Base-by-base conservation (phyloP, 2,329 filamentous ascomycete genomes). In the Colletotrichum acutatum region DNA sequence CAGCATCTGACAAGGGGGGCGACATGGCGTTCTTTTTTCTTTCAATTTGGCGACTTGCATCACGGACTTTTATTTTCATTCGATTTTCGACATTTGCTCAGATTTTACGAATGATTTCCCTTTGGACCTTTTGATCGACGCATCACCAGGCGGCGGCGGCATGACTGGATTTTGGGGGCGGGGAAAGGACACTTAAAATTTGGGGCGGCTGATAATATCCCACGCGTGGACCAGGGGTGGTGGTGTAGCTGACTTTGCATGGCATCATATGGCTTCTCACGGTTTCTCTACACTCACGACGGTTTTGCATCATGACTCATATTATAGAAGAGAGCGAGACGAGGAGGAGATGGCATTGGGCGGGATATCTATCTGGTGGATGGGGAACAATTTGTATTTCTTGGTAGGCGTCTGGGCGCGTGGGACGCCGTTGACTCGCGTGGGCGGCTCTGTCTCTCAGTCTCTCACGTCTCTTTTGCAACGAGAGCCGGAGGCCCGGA, bases 141-240 rank as follows among this genome's bases (percentile, higher is more conserved):
- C 42, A 49, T 49, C 42, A 49, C 6, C 42, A 19, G 42, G 42
- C 42, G 42, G 42, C 42, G 42, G 42, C 42, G 19, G 42, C 42
- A 49, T 49, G 42, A 49, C 42, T 46, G 26, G 26, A 5, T 24
- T 65, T 34, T 22, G 30, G 34, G 46, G 66, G 65, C 11, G 37
- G 42, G 53, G 49, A 34, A 34, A 63, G 12, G 53, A 53, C 28
- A 64, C 26, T 46, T 49, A 58, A 63, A 68, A n/a, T 52, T 19
- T 19, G 58, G 56, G 56, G 68, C 59, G 28, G 70, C 52, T 70
- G 66, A 61, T 61, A 66, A 72, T 70, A 72, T 70, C 60, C 66
- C 28, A 60, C 70, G 56, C 57, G 66, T 53, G 42, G 42, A 54
- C 26, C 22, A 70, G 42, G 37, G 54, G 70, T 60, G 69, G 37